phyloP scores from a whole-genome alignment of 768 basidiomycete genomes.

The Asterophora parasitica region DNA sequence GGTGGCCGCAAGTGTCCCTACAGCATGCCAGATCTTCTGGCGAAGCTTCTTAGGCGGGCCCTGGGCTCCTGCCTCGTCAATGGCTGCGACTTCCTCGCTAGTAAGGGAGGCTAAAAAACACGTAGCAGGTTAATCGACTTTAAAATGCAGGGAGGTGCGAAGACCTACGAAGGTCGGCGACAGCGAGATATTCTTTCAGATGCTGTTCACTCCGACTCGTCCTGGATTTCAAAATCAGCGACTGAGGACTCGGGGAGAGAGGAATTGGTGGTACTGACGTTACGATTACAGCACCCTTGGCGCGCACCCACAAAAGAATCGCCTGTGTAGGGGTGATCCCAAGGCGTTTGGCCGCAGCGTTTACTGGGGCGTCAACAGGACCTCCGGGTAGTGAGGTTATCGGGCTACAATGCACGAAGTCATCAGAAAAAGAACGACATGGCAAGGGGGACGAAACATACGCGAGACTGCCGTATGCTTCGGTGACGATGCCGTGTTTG shows the following conservation, averaged over 20 bases:
- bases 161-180: conserved; percentile 47
- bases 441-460: conserved; percentile 18
- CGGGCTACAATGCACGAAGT: conserved; percentile 27
- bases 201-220: conserved; percentile 59
- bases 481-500: conserved; percentile 47
- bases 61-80: conserved; percentile 57
- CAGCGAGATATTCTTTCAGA: conserved; percentile 62
- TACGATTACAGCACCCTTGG: conserved; percentile 63
- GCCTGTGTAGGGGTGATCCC: conserved; percentile 61
- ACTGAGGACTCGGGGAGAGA: too few species aligned
- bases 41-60: conserved; percentile 34
- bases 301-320: conserved; percentile 62
- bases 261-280: conserved; percentile 40
- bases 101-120: conserved; percentile 44
- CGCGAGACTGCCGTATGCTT: conserved; percentile 54
- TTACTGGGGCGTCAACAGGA: conserved; percentile 54
- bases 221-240: conserved; percentile 25
- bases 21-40: too few species aligned
- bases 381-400: conserved; percentile 59
- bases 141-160: neutral
- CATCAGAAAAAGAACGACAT: neutral
- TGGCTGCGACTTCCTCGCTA: conserved; percentile 53
- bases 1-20: neutral
- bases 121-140: neutral
- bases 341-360: conserved; percentile 46